Evolutionary conservation across 2,329 filamentous ascomycete genomes (phyloP), one percentile per base, ranked within the genome.

Genomic region (Ceratocystis cubensis): DNA sequence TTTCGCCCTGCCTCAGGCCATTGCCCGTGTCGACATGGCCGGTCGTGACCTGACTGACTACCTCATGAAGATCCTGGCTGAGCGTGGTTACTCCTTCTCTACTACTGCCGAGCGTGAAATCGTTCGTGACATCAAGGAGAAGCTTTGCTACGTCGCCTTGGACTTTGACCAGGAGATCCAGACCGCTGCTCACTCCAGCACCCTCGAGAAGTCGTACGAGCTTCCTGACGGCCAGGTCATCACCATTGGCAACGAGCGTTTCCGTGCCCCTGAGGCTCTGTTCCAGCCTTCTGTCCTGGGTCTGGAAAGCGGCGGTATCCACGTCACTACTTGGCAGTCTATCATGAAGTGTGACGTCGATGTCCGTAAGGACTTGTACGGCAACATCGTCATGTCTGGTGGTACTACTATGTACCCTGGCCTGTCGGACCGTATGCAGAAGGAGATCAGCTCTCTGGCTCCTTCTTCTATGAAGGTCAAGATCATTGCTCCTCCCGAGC

Each of bases 321-420:
- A 97, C 84, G 92, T 96, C 78, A 97, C 93, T 78, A 97, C 94
- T 75, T 97, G 96, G 90, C 97, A 97, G 89, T 97, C 94, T 76
- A 96, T 99, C 88, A 97, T 97, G 91, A 99, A 99, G 89, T 97
- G 94, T 81, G 94, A 99, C 81, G 92, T 99, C 80, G 94, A 99
- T 80, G 94, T 99, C 81, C 90, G 94, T 84, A 97, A 97, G 88
- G 94, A 97, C 81, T 88, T 99, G 73, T 99, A 99, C 82, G 92
- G 92, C 80, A 99, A 99, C 88, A 97, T 99, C 78, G 94, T 99
- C 84, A 97, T 97, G 94, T 99, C 94, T 86, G 94, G 94, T 88
- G 94, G 94, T 87, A 99, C 94, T 77, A 99, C 94, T 80, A 97
- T 99, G 94, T 99, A 97, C 86, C 94, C 94, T 75, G 94, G 94